Evolutionary conservation across 176 grass and related monocot genomes (phyloP).

Genomic region (Tuctoria greenei): DNA sequence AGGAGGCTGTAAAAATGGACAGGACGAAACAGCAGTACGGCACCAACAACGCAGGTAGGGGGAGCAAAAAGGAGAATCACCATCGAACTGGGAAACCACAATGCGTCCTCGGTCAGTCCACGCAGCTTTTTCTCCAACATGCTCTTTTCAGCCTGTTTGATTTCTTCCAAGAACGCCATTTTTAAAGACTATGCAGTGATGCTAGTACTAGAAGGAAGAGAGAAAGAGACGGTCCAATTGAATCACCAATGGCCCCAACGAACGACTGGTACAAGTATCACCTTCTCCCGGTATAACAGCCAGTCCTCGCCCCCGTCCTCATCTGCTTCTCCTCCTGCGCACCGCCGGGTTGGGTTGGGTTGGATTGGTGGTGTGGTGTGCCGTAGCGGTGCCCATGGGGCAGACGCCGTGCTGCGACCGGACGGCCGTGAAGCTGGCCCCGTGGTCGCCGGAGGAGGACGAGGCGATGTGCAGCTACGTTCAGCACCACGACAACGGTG

Average conservation of each 20-base stretch:
- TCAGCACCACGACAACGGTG: slow-evolving; percentile 57
- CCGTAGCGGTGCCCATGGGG: slow-evolving; percentile 47
- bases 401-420: slow-evolving; percentile 86
- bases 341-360: not conserved
- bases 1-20: not conserved
- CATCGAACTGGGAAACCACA: slow-evolving; percentile 37
- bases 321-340: not conserved
- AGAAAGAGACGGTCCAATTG: not conserved
- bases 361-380: not conserved
- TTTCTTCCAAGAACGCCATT: not conserved
- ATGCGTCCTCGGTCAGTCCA: slow-evolving; percentile 5
- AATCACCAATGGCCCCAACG: not conserved
- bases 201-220: no score
- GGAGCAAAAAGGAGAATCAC: slow-evolving; percentile 24
- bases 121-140: not conserved
- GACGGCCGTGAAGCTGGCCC: slow-evolving; percentile 74
- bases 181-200: slow-evolving; percentile 12
- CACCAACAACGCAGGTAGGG: no score
- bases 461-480: slow-evolving; percentile 62
- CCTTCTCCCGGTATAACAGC: not conserved
- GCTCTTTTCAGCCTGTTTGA: slow-evolving; percentile 21
- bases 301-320: slow-evolving; percentile 10
- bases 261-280: slow-evolving; percentile 20
- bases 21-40: not conserved
- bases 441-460: slow-evolving; percentile 90